phyloP scores from a whole-genome alignment of 2,329 filamentous ascomycete species.

The Curvularia spicifera region DNA sequence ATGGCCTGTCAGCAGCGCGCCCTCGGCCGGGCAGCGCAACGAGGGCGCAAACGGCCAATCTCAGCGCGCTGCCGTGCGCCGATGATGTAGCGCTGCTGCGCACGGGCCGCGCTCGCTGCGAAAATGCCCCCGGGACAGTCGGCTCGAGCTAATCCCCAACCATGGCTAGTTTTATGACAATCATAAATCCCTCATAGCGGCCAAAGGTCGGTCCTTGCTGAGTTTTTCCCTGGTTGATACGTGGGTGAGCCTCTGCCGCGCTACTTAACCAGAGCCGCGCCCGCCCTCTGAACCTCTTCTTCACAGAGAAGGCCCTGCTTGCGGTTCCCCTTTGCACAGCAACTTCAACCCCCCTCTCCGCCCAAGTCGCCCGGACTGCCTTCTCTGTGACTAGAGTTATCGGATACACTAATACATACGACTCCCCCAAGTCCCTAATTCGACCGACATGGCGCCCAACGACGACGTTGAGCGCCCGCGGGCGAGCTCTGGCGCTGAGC shows the following conservation, averaged over 20 bases:
- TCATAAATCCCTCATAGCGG: slow-evolving; percentile 26
- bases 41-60: slow-evolving; percentile 20
- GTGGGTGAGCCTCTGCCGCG: slow-evolving; percentile 21
- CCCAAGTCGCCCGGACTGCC: slow-evolving; percentile 35
- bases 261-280: slow-evolving; percentile 33
- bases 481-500: slow-evolving; percentile 38
- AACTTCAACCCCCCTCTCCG: slow-evolving; percentile 31
- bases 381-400: slow-evolving; percentile 35
- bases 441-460: slow-evolving; percentile 32
- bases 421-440: slow-evolving; percentile 30
- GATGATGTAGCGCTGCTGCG: slow-evolving; percentile 20
- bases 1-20: slow-evolving; percentile 7
- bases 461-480: slow-evolving; percentile 47
- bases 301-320: slow-evolving; percentile 42
- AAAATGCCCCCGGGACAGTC: slow-evolving; percentile 22
- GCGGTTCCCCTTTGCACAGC: slow-evolving; percentile 37
- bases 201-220: slow-evolving; percentile 29
- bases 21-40: slow-evolving; percentile 20
- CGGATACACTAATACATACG: slow-evolving; percentile 26
- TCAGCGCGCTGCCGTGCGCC: slow-evolving; percentile 14
- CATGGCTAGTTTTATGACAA: slow-evolving; percentile 23
- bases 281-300: slow-evolving; percentile 25
- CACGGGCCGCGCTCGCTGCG: slow-evolving; percentile 22
- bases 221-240: slow-evolving; percentile 38
- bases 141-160: slow-evolving; percentile 22